phyloP scores from a whole-genome alignment of 495 filamentous ascomycete species.

The Xylaria grammica region DNA sequence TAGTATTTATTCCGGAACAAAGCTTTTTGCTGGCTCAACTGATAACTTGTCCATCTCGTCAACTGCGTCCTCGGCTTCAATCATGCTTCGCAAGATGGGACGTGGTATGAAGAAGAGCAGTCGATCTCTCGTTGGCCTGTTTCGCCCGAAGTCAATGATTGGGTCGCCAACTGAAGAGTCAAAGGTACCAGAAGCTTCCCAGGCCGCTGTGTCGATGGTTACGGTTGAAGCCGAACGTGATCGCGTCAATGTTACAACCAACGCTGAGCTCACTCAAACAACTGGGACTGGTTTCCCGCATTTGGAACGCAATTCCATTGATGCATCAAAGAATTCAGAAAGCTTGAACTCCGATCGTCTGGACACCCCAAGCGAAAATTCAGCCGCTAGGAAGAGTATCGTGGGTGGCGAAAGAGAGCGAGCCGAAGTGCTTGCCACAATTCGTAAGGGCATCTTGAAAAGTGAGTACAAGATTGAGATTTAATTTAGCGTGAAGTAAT shows the following conservation, averaged over 20 bases:
- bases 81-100: conserved; percentile 99
- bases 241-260: conserved; percentile 76
- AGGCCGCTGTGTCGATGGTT: conserved; percentile 87
- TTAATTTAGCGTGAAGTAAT: conserved; percentile 8
- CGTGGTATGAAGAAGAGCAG: conserved; percentile 93
- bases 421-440: conserved; percentile 85
- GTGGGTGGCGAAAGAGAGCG: conserved; percentile 89
- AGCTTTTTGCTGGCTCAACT: conserved; percentile 87
- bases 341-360: conserved; percentile 51
- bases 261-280: conserved; percentile 69
- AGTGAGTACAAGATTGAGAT: conserved; percentile 61
- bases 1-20: conserved; percentile 90
- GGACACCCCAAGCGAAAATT: conserved; percentile 63
- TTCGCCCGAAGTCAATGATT: conserved; percentile 90
- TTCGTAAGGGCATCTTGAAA: conserved; percentile 94
- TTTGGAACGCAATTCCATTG: conserved; percentile 80
- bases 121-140: conserved; percentile 89
- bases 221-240: conserved; percentile 93
- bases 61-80: conserved; percentile 94
- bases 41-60: conserved; percentile 98
- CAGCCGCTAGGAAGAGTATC: conserved; percentile 78
- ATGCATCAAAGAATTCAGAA: conserved; percentile 53
- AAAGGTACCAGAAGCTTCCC: conserved; percentile 66
- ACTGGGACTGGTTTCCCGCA: conserved; percentile 87
- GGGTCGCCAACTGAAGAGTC: conserved; percentile 74